These are phyloP conservation scores for Xylaria cubensis DNA, from an alignment of 495 filamentous ascomycete genomes.

Conservation along the genomic window DNA sequence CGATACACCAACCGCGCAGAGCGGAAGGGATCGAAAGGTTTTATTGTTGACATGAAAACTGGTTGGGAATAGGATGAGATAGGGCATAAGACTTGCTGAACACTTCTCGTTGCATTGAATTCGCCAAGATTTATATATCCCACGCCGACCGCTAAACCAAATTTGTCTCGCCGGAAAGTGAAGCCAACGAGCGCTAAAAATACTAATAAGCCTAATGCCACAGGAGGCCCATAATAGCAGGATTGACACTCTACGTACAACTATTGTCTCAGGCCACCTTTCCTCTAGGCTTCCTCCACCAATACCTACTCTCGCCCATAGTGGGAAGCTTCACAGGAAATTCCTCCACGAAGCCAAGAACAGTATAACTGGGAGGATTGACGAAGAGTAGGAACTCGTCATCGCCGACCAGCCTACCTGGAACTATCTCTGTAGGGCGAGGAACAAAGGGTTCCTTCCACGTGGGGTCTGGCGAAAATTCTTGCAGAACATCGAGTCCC, in stretches of 20 bases:
- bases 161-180: conserved; percentile 24
- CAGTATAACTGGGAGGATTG: conserved; percentile 34
- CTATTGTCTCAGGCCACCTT: neutral
- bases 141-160: conserved; percentile 21
- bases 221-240: neutral
- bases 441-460: conserved; percentile 22
- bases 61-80: neutral
- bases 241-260: neutral
- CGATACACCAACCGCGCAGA: conserved; percentile 47
- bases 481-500: conserved; percentile 23
- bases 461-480: conserved; percentile 21
- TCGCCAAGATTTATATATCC: conserved; percentile 13
- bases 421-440: conserved; percentile 20
- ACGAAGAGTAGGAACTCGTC: conserved; percentile 40
- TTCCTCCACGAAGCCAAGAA: conserved; percentile 36
- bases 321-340: conserved; percentile 22
- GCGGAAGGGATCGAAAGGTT: conserved; percentile 36
- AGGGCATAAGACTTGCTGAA: neutral
- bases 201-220: neutral
- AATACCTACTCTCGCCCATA: conserved; percentile 14
- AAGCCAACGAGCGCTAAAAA: neutral
- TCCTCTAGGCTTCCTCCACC: conserved; percentile 26
- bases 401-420: conserved; percentile 35
- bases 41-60: conserved; percentile 22
- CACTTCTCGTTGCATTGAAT: neutral